Conservation (phyloP, 139 green algal species). For the Chlorella sp. region DNA sequence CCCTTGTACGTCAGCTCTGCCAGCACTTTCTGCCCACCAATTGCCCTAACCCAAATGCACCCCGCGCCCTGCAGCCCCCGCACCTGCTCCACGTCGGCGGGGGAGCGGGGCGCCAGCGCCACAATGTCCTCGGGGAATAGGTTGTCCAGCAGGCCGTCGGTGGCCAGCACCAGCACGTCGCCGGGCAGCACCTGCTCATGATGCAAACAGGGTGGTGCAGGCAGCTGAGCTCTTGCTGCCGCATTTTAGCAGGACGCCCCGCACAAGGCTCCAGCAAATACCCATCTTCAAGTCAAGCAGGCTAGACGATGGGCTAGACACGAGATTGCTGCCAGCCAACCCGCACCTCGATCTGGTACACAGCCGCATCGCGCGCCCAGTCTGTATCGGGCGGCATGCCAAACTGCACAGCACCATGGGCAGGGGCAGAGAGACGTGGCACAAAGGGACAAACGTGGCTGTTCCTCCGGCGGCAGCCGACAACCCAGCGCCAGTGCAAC, state of each 20-base stretch:
- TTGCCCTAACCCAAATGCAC: neutral
- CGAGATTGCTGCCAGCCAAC: neutral
- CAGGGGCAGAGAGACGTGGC: no score
- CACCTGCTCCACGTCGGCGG: constrained; percentile 43
- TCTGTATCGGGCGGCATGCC: constrained; percentile 25
- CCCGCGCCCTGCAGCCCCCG: neutral
- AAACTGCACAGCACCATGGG: neutral
- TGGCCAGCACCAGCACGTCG: constrained; percentile 91
- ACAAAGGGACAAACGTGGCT: no score
- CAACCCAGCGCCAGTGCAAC: no score
- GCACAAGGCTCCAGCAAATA: no score
- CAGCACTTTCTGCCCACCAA: no score
- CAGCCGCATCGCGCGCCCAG: constrained; percentile 13
- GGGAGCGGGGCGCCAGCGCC: constrained; percentile 43
- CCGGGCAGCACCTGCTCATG: constrained; percentile 60
- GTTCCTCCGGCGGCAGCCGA: no score
- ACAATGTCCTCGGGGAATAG: constrained; percentile 86
- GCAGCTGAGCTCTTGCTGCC: no score
- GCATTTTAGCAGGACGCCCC: no score
- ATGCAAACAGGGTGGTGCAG: no score
- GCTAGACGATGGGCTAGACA: no score
- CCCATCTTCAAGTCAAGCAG: no score
- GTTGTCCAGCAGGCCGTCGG: constrained; percentile 98
- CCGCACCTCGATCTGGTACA: constrained; percentile 17
- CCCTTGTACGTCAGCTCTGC: no score